Conservation (phyloP, 495 filamentous ascomycete species). For the Melanomma pulvis-pyrius region DNA sequence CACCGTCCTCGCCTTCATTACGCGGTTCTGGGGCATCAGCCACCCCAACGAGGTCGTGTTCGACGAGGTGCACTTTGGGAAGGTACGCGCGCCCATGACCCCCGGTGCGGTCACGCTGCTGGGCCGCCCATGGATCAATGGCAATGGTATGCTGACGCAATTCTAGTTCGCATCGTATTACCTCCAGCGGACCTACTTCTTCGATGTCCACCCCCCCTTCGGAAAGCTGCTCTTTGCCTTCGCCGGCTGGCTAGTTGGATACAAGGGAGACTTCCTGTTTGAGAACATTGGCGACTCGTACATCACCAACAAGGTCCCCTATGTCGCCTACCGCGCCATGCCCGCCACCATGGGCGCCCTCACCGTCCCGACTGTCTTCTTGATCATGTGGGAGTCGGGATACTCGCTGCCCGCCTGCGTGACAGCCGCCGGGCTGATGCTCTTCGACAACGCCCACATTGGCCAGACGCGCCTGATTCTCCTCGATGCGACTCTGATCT, state of each 20-base stretch:
- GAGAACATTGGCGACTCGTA: conserved; percentile 99
- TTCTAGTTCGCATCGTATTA: conserved; percentile 92
- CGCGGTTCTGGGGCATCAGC: conserved; percentile 90
- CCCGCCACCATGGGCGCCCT: conserved; percentile 88
- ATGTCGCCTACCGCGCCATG: conserved; percentile 92
- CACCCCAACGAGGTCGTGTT: conserved; percentile 98
- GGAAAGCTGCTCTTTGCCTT: conserved; percentile 88
- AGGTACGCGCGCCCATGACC: conserved; percentile 60
- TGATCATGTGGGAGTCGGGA: conserved; percentile 99
- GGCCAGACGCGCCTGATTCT: conserved; percentile 95
- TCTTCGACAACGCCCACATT: conserved; percentile 98
- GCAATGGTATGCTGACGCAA: conserved; percentile 7
- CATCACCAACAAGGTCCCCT: conserved; percentile 94
- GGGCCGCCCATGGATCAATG: neutral
- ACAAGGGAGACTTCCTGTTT: conserved; percentile 95
- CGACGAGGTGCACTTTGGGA: conserved; percentile 99
- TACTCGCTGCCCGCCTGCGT: conserved; percentile 93
- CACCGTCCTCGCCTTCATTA: conserved; percentile 82
- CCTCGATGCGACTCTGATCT: conserved; percentile 88
- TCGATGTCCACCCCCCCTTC: conserved; percentile 98
- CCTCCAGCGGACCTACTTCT: conserved; percentile 97
- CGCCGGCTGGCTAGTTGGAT: conserved; percentile 93
- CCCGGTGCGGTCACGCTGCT: neutral
- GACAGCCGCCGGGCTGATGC: conserved; percentile 78
- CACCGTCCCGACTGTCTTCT: conserved; percentile 89